Conservation (phyloP, 768 basidiomycete genomes). For the Lactarius indigo region DNA sequence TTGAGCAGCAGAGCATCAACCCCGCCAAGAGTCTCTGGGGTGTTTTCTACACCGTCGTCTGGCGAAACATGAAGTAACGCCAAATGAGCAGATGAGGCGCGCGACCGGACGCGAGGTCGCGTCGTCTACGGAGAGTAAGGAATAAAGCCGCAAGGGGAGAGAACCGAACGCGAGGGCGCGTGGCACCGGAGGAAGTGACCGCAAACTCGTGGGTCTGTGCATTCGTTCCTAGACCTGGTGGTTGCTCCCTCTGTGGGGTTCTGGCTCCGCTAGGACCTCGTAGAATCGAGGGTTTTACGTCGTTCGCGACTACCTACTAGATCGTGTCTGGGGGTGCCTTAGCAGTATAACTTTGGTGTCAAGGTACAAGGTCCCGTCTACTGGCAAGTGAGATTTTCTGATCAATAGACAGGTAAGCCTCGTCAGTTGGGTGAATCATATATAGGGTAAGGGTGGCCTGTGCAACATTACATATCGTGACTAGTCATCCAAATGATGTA, state of each 20-base stretch:
- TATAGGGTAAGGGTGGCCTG: neutral
- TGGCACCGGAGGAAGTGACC: neutral
- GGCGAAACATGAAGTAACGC: slow-evolving; percentile 7
- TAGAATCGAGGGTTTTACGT: no score
- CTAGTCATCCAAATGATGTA: neutral
- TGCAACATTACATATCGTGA: neutral
- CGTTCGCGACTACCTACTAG: neutral
- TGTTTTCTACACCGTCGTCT: neutral
- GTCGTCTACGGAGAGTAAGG: slow-evolving; percentile 12
- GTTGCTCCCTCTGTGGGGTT: no score
- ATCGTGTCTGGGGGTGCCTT: neutral
- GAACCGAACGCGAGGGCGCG: neutral
- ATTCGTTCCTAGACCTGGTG: neutral
- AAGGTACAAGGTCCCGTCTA: neutral
- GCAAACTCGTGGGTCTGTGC: neutral
- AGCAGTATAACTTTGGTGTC: neutral
- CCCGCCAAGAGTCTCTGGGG: neutral
- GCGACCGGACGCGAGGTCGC: no score
- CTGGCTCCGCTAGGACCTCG: no score
- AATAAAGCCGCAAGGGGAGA: neutral
- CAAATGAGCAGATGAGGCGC: neutral
- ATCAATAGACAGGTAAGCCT: neutral
- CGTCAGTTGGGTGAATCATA: neutral
- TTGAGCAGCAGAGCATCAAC: slow-evolving; percentile 1
- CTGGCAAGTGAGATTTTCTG: neutral